These are phyloP conservation scores for Ustilago hordei DNA, from an alignment of 1,284 basidiomycete genomes.

Conservation along the genomic window DNA sequence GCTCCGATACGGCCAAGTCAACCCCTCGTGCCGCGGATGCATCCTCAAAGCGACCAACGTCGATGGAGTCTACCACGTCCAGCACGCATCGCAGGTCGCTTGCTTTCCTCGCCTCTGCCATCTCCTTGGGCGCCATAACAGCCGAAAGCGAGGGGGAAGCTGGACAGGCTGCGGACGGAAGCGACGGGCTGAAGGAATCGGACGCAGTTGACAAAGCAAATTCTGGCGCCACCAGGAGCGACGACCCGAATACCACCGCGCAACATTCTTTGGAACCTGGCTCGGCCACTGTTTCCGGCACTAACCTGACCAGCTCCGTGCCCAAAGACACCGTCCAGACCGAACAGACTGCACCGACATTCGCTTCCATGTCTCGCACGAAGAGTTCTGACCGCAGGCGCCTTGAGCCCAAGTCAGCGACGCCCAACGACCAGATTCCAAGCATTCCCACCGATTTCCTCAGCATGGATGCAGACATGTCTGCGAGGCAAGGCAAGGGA, in stretches of 20 bases:
- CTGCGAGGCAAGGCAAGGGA: conserved; percentile 16
- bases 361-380: conserved; percentile 8
- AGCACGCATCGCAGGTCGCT: conserved; percentile 31
- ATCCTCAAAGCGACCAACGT: conserved; percentile 22
- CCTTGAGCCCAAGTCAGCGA: conserved; percentile 41
- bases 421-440: conserved; percentile 33
- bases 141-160: conserved; percentile 8
- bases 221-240: background rate
- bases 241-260: background rate
- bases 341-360: background rate
- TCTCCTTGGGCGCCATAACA: conserved; percentile 48
- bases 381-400: conserved; percentile 18
- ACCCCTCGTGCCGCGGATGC: background rate
- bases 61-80: conserved; percentile 42
- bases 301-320: background rate
- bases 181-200: background rate
- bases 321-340: background rate
- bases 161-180: background rate
- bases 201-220: background rate
- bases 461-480: conserved; percentile 27
- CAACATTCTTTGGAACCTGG: background rate
- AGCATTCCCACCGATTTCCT: conserved; percentile 46
- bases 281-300: background rate
- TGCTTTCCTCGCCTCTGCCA: conserved; percentile 48
- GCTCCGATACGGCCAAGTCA: background rate